Evolutionary conservation across 1,139 yeast genomes (phyloP).

Genomic region (Hyphopichia wangnamkhiaoensis): DNA sequence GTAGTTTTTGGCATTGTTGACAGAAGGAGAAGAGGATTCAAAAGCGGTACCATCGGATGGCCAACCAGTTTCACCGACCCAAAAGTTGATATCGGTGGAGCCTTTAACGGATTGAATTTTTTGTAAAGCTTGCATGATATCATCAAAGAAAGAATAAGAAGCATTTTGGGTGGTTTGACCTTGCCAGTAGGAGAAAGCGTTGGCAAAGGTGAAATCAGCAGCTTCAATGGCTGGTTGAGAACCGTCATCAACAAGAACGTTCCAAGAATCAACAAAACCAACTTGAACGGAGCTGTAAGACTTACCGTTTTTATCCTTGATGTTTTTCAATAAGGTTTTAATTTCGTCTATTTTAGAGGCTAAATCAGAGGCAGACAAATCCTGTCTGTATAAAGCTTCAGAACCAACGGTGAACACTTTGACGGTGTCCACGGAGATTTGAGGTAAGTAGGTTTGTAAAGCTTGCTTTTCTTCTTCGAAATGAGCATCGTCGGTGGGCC

Average conservation of each 20-base stretch:
- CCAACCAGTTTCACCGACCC: conserved; percentile 99
- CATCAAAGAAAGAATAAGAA: conserved; percentile 89
- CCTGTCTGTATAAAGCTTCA: conserved; percentile 87
- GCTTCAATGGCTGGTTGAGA: conserved; percentile 70
- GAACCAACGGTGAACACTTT: conserved; percentile 84
- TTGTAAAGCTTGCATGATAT: conserved; percentile 94
- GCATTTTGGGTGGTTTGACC: conserved; percentile 84
- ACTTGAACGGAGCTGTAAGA: conserved; percentile 72
- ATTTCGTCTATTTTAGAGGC: conserved; percentile 63
- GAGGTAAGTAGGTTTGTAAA: conserved; percentile 66
- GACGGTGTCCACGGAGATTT: conserved; percentile 64
- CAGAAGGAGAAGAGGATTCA: conserved; percentile 64
- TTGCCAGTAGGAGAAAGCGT: conserved; percentile 98
- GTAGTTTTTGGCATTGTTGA: conserved; percentile 70
- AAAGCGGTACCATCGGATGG: conserved; percentile 84
- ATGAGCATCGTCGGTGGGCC: conserved; percentile 86
- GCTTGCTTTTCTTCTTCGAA: conserved; percentile 71
- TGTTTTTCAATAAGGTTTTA: conserved; percentile 54
- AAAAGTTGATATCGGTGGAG: conserved; percentile 77
- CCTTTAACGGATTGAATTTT: conserved; percentile 83
- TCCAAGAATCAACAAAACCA: conserved; percentile 97
- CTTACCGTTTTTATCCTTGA: conserved; percentile 79
- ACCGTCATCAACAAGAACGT: conserved; percentile 78
- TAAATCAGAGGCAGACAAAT: conserved; percentile 67
- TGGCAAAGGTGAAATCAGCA: conserved; percentile 82